Evolutionary conservation across 768 basidiomycete genomes (phyloP).

Genomic region (Saitozyma podzolica): DNA sequence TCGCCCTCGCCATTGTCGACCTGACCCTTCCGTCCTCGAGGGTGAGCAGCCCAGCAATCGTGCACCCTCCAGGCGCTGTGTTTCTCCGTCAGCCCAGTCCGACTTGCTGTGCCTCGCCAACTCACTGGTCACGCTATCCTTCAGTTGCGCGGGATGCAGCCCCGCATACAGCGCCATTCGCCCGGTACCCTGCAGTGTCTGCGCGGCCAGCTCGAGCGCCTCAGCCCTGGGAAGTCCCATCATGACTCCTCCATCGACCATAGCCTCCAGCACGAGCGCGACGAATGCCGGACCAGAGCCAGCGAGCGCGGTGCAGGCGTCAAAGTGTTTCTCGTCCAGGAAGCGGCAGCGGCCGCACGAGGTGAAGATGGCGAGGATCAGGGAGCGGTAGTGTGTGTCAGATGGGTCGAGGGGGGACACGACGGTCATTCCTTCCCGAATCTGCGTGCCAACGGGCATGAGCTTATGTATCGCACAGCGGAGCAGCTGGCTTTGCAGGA

Average conservation of each 20-base stretch:
- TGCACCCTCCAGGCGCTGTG: conserved; percentile 85
- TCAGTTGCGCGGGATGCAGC: conserved; percentile 92
- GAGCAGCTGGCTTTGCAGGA: not conserved
- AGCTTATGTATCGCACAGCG: not conserved
- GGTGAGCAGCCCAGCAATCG: conserved; percentile 92
- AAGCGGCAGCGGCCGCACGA: conserved; percentile 94
- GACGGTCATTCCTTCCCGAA: conserved; percentile 98
- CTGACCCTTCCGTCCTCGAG: conserved; percentile 92
- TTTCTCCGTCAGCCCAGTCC: not conserved
- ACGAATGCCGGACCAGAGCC: conserved; percentile 97
- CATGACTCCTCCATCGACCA: conserved; percentile 99
- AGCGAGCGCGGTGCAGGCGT: conserved; percentile 93
- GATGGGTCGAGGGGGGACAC: conserved; percentile 69
- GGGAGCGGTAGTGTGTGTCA: conserved; percentile 63
- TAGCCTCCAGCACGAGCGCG: conserved; percentile 93
- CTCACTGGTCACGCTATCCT: conserved; percentile 95
- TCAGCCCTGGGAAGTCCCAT: conserved; percentile 95
- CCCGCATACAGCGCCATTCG: conserved; percentile 87
- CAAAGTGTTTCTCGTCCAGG: conserved; percentile 97
- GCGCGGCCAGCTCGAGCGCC: conserved; percentile 90
- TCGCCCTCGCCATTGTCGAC: conserved; percentile 90
- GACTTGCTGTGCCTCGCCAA: conserved; percentile 14
- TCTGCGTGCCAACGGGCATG: conserved; percentile 58
- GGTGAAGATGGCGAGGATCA: conserved; percentile 91
- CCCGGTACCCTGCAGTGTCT: conserved; percentile 93